Conservation (phyloP, 805 yeast genomes). For the Myxozyma geophila region DNA sequence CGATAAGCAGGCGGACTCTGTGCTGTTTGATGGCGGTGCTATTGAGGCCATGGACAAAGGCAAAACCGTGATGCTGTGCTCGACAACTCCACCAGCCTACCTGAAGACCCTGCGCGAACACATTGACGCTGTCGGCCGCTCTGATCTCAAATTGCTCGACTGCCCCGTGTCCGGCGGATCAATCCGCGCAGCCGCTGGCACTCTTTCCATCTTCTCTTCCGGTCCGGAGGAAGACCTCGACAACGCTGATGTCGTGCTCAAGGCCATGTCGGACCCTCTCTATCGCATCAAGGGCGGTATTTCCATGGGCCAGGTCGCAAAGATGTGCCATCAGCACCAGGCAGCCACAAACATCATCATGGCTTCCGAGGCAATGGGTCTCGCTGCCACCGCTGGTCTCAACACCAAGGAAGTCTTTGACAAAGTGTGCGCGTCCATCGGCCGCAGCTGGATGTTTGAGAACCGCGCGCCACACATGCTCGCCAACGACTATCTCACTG, state of each 20-base stretch:
- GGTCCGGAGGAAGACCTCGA: conserved; percentile 30
- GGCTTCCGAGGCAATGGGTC: conserved; percentile 34
- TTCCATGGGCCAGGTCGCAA: conserved; percentile 29
- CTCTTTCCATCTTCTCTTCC: conserved; percentile 30
- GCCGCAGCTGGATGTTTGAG: conserved; percentile 31
- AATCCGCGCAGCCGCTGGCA: conserved; percentile 29
- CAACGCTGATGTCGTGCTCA: conserved; percentile 16
- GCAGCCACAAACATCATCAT: conserved; percentile 29
- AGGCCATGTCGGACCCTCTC: conserved; percentile 28
- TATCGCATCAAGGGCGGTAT: conserved; percentile 31
- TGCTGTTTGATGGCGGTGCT: conserved; percentile 27
- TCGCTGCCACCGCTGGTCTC: conserved; percentile 31
- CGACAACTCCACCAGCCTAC: conserved; percentile 29
- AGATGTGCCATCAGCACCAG: conserved; percentile 32
- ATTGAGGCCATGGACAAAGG: conserved; percentile 17
- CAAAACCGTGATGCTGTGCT: conserved; percentile 27
- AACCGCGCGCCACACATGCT: conserved; percentile 32
- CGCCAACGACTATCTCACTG: conserved; percentile 28
- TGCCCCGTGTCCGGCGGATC: conserved; percentile 34
- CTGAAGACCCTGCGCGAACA: conserved; percentile 15
- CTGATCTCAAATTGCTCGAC: conserved; percentile 26
- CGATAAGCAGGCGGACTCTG: conserved; percentile 28
- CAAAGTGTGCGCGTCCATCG: conserved; percentile 13
- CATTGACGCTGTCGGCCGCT: conserved; percentile 21
- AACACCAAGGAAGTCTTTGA: conserved; percentile 28